Evolutionary conservation across 2,329 filamentous ascomycete genomes (phyloP).

Genomic region (Incumbomyces delicatus): DNA sequence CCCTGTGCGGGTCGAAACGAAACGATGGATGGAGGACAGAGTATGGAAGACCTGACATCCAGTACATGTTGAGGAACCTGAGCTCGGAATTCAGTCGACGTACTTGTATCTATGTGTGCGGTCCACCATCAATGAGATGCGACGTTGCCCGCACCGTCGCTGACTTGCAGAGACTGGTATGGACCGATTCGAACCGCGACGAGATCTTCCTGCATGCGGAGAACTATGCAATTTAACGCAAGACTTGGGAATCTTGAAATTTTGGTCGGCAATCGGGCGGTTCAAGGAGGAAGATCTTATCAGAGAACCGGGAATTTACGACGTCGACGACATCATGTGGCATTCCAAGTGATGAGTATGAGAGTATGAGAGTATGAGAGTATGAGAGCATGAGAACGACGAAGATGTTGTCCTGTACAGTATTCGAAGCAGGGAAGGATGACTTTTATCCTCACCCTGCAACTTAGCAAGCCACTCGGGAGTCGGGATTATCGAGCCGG

Average conservation of each 20-base stretch:
- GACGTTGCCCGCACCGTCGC: constrained; percentile 83
- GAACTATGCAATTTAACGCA: constrained; percentile 73
- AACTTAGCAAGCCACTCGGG: too few species aligned
- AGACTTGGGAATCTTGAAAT: not conserved
- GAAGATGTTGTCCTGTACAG: too few species aligned
- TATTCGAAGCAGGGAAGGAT: too few species aligned
- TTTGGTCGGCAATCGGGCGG: too few species aligned
- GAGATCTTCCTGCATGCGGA: constrained; percentile 93
- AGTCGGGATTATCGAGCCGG: too few species aligned
- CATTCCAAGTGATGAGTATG: too few species aligned
- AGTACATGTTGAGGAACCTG: constrained; percentile 76
- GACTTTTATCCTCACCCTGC: too few species aligned
- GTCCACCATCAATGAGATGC: constrained; percentile 74
- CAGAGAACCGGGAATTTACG: too few species aligned
- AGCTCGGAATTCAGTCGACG: constrained; percentile 70
- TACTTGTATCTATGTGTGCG: constrained; percentile 87
- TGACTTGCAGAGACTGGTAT: constrained; percentile 69
- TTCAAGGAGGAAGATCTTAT: too few species aligned
- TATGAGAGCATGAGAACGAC: too few species aligned
- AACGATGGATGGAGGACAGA: constrained; percentile 78
- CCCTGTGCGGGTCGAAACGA: constrained; percentile 11
- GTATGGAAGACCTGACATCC: constrained; percentile 80
- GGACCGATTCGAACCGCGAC: constrained; percentile 66
- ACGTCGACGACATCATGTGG: too few species aligned
- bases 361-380: too few species aligned